Conservation (phyloP, 2,329 filamentous ascomycete species). For the Colletotrichum cordylinicola region DNA sequence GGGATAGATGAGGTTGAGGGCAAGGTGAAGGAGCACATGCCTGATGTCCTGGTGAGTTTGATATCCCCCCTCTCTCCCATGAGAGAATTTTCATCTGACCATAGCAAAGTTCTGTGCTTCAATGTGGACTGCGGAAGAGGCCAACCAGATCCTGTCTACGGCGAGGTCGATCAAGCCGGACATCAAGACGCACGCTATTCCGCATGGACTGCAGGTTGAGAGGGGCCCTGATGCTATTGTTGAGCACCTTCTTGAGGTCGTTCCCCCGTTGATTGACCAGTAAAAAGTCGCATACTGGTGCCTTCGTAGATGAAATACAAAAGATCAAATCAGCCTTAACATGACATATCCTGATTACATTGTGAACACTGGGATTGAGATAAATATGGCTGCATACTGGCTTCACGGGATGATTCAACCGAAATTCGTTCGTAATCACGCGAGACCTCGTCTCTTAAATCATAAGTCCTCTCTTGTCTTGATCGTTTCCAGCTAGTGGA, state of each 20-base stretch:
- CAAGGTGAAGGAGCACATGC: slow-evolving; percentile 47
- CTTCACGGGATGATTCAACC: not conserved
- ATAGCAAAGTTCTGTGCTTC: slow-evolving; percentile 62
- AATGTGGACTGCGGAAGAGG: slow-evolving; percentile 56
- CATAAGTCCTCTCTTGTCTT: too few species aligned
- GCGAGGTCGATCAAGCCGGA: slow-evolving; percentile 49
- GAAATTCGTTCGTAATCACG: not conserved
- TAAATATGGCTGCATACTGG: fast-evolving
- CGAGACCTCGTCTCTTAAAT: not conserved
- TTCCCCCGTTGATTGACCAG: slow-evolving; percentile 34
- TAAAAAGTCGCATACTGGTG: fast-evolving
- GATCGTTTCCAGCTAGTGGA: too few species aligned
- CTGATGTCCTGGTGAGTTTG: slow-evolving; percentile 33
- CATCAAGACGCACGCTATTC: slow-evolving; percentile 58
- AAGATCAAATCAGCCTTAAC: fast-evolving
- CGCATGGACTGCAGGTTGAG: slow-evolving; percentile 58
- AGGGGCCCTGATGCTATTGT: slow-evolving; percentile 61
- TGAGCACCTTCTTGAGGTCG: slow-evolving; percentile 50
- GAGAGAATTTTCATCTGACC: not conserved
- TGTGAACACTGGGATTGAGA: not conserved
- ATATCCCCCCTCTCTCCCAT: not conserved
- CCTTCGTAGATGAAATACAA: not conserved
- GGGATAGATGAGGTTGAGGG: slow-evolving; percentile 60
- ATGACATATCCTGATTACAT: fast-evolving
- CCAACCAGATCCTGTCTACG: slow-evolving; percentile 46